These are phyloP conservation scores for Posidonia oceanica DNA, from an alignment of 116 monocot species.

Conservation along the genomic window DNA sequence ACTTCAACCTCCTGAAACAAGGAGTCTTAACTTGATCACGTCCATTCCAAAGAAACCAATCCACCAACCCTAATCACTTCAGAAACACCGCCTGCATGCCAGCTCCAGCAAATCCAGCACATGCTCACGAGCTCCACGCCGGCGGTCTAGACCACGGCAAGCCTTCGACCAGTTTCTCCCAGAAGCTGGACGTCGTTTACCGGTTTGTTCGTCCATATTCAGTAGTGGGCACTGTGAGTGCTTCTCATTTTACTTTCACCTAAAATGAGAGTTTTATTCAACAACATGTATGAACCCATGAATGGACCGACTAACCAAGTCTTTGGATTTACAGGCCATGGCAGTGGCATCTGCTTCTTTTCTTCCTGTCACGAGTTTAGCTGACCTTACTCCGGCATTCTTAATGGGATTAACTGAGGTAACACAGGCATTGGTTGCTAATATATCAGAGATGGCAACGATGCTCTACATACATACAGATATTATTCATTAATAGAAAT, in stretches of 20 bases:
- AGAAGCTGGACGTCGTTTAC: not conserved
- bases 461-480: not conserved
- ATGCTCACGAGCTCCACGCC: too few species aligned
- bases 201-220: not conserved
- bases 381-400: constrained; percentile 71
- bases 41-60: too few species aligned
- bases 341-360: constrained; percentile 83
- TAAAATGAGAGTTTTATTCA: not conserved
- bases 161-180: too few species aligned
- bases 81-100: too few species aligned
- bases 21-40: too few species aligned
- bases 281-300: too few species aligned
- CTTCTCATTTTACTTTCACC: not conserved
- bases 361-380: constrained; percentile 45
- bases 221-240: not conserved
- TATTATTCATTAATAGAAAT: not conserved
- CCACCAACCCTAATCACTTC: too few species aligned
- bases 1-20: too few species aligned
- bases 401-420: constrained; percentile 66
- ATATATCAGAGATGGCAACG: not conserved
- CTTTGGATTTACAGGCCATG: constrained; percentile 32
- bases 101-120: too few species aligned
- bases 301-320: not conserved
- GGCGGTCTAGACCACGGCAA: too few species aligned
- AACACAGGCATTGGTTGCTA: not conserved